These are phyloP conservation scores for Termitomyces titanicus DNA, from an alignment of 768 basidiomycete species.

Conservation along the genomic window DNA sequence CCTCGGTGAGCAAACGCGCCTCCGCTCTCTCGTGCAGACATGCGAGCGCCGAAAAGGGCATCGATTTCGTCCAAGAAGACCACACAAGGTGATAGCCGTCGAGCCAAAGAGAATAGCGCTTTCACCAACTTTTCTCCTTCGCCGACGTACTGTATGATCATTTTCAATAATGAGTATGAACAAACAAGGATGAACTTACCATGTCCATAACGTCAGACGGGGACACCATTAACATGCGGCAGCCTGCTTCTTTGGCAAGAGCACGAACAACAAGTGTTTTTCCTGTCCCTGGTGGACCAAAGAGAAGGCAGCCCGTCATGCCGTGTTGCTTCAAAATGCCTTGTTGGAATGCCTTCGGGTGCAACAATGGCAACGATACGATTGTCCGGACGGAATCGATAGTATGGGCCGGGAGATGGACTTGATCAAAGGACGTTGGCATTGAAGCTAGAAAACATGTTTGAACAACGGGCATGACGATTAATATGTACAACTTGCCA, in stretches of 20 bases:
- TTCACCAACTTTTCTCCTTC: conserved; percentile 89
- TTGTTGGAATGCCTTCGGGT: conserved; percentile 82
- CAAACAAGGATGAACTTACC: conserved; percentile 40
- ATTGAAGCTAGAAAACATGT: conserved; percentile 48
- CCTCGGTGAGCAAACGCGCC: conserved; percentile 83
- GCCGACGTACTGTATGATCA: conserved; percentile 63
- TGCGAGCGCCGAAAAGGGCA: conserved; percentile 84
- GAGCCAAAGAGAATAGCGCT: conserved; percentile 84
- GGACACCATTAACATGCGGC: conserved; percentile 86
- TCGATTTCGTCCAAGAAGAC: conserved; percentile 96
- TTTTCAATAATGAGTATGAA: neutral
- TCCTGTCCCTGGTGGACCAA: conserved; percentile 88
- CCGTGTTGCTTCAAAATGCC: conserved; percentile 90
- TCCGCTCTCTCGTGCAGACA: conserved; percentile 71
- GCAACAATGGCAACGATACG: conserved; percentile 83
- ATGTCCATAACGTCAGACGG: conserved; percentile 97
- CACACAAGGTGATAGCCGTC: conserved; percentile 85
- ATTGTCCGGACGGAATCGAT: conserved; percentile 91
- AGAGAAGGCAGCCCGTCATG: conserved; percentile 88
- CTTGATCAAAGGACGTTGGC: conserved; percentile 82
- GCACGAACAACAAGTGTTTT: conserved; percentile 90
- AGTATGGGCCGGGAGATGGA: conserved; percentile 84
- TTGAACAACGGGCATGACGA: conserved; percentile 8
- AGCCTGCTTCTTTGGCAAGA: conserved; percentile 90
- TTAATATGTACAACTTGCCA: conserved; percentile 32